phyloP scores from a whole-genome alignment of 2,329 filamentous ascomycete species.

The Trichoderma semiorbis region DNA sequence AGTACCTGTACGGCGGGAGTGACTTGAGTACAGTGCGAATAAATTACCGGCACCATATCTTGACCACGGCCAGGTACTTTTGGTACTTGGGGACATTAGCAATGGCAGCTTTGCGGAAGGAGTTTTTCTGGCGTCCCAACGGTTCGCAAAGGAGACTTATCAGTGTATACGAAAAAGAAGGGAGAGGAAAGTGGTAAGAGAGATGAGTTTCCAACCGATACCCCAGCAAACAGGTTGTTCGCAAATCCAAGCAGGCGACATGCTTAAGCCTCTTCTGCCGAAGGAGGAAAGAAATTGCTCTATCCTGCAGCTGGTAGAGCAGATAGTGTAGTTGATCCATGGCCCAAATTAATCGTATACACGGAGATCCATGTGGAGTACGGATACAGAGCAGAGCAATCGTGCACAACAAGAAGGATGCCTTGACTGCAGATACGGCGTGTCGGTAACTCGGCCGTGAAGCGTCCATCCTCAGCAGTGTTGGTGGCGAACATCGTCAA shows the following conservation, averaged over 20 bases:
- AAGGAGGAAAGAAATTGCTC: background rate
- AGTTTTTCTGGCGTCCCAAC: background rate
- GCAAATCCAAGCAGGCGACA: background rate
- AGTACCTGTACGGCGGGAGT: slow-evolving; percentile 13
- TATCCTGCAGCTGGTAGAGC: background rate
- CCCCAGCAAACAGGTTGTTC: background rate
- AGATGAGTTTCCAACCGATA: background rate
- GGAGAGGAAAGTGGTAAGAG: background rate
- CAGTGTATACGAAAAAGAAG: background rate
- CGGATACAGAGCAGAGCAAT: background rate
- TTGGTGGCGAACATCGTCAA: slow-evolving; percentile 1
- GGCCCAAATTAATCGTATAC: background rate
- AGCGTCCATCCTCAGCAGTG: background rate
- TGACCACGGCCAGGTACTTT: background rate
- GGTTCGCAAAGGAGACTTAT: background rate
- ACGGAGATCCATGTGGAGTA: background rate
- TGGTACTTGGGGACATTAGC: background rate
- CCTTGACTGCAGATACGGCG: background rate
- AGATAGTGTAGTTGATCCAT: background rate
- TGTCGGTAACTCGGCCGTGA: background rate
- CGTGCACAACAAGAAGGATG: background rate
- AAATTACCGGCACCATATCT: background rate
- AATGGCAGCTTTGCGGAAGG: background rate
- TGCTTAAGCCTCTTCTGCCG: background rate
- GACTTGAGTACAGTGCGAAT: slow-evolving; percentile 8